These are phyloP conservation scores for Phaffia australis DNA, from an alignment of 768 basidiomycete genomes.

Conservation along the genomic window DNA sequence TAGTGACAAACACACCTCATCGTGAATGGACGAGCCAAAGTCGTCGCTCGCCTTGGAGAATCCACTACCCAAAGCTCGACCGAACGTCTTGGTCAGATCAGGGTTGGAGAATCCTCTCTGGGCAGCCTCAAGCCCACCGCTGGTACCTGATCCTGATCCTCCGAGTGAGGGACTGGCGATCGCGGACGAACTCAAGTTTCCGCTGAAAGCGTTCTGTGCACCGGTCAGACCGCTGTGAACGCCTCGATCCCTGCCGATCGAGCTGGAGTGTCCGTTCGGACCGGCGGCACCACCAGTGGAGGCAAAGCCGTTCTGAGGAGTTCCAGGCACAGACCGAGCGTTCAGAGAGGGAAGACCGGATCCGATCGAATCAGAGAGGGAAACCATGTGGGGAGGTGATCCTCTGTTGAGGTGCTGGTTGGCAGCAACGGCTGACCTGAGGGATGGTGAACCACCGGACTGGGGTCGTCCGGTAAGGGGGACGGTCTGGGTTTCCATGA, in stretches of 20 bases:
- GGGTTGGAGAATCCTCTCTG: constrained; percentile 39
- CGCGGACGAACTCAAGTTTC: constrained; percentile 28
- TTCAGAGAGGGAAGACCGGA: constrained; percentile 37
- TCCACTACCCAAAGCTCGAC: constrained; percentile 18
- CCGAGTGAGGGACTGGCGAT: constrained; percentile 25
- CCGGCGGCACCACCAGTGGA: constrained; percentile 3
- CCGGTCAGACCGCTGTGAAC: neutral
- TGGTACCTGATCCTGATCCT: constrained; percentile 25
- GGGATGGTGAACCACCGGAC: constrained; percentile 22
- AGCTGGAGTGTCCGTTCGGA: constrained; percentile 8
- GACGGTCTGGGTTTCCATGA: constrained; percentile 21
- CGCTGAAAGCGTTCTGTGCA: constrained; percentile 23
- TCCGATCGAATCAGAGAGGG: constrained; percentile 34
- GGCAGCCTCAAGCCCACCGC: constrained; percentile 28
- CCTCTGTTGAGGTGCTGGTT: neutral
- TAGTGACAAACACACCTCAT: constrained; percentile 29
- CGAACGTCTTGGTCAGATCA: constrained; percentile 37
- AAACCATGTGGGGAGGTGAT: constrained; percentile 23
- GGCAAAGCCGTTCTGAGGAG: constrained; percentile 33
- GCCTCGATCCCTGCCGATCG: neutral
- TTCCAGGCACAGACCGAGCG: constrained; percentile 38
- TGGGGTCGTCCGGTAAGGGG: constrained; percentile 26
- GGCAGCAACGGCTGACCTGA: constrained; percentile 21
- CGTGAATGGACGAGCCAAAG: constrained; percentile 31
- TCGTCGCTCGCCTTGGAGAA: constrained; percentile 32